Evolutionary conservation across 2,329 filamentous ascomycete species (phyloP), one percentile per base, ranked within the genome.

Genomic region (Monilinia fructigena): DNA sequence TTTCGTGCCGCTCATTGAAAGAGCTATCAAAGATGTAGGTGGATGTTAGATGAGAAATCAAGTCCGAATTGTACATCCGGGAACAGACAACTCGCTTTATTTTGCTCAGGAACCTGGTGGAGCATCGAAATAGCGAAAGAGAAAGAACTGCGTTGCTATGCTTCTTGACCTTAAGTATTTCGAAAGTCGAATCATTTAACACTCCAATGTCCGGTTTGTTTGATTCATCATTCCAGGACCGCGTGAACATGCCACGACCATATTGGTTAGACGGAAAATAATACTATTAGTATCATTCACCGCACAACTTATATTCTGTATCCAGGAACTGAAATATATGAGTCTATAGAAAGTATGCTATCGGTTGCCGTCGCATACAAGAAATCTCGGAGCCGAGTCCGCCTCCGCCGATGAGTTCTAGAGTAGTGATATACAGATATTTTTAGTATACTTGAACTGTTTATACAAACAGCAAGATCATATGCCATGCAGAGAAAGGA

Each of bases 301-400:
- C 5, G 52, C 20, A n/a, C 28, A 35, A 54, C 4, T 38, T 6
- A n/a, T 20, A 1, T 11, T 26, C 23, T 23, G n/a, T 23, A 16
- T 50, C 7, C 48, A 52, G 48, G 23, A 28, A 28, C 23, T 11
- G 10, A 55, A 38, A n/a, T 31, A 50, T 28, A 26, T 26, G 8
- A 60, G 8, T 23, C 4, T 60, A 18, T 48, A 28, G 20, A 18
- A 38, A 48, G 18, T 35, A 26, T 12, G n/a, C 50, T 60, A 16
- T 35, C 18, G 20, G 18, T 56, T 63, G 20, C 14, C 16, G 10
- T 20, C 4, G 20, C 38, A 31, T 18, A 47, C 60, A 23, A 56
- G 14, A 14, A 35, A 40, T 45, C 38, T 63, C 61, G 61, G 61
- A 35, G 61, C 10, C 16, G 35, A 56, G 40, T 23, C 61, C 61